Evolutionary conservation across 108 stramenopile species (phyloP).

Genomic region (Schizochytrium sp.): DNA sequence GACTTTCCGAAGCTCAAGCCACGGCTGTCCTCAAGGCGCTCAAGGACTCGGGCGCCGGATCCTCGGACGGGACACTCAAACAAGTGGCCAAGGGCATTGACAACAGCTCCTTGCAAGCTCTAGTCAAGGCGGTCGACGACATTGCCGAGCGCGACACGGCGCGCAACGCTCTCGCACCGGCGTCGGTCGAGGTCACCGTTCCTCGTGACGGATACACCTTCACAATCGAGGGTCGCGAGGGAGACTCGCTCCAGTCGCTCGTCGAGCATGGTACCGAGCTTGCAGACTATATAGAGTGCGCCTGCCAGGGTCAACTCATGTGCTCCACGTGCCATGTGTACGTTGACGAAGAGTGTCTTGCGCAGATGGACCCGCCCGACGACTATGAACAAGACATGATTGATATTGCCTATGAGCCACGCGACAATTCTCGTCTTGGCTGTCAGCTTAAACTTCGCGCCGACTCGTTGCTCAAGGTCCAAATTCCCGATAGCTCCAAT

Average conservation of each 20-base stretch:
- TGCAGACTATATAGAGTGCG: neutral
- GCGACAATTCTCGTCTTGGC: neutral
- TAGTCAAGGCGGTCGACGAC: neutral
- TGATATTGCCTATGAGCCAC: neutral
- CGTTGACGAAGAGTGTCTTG: neutral
- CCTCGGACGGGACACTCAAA: neutral
- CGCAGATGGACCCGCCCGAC: neutral
- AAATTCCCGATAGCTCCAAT: neutral
- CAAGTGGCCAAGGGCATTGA: neutral
- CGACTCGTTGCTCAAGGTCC: neutral
- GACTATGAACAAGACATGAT: neutral
- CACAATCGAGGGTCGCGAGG: neutral
- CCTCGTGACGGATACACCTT: neutral
- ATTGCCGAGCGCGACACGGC: neutral
- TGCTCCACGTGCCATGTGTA: conserved; percentile 10
- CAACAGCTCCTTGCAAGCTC: neutral
- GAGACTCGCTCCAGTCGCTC: neutral
- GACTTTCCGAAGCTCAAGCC: neutral
- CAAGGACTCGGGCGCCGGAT: neutral
- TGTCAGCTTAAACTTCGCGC: neutral
- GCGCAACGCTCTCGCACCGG: neutral
- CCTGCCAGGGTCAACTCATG: neutral
- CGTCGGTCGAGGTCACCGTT: neutral
- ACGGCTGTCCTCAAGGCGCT: neutral
- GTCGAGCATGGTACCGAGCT: neutral